phyloP scores from a whole-genome alignment of 257 asterid genomes.

The Thymus mandschuricus region DNA sequence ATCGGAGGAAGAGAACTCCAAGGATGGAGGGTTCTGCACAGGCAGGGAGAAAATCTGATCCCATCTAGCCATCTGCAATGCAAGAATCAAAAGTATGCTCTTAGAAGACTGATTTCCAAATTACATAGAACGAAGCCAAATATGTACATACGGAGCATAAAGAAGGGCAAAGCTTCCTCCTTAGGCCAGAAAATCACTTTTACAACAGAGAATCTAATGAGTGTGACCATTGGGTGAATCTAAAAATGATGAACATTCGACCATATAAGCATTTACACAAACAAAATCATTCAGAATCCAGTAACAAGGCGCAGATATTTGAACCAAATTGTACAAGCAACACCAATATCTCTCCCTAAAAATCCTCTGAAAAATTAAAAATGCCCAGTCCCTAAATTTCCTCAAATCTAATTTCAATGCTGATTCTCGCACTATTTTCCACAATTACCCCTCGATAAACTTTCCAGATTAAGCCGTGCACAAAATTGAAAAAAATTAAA shows the following conservation, averaged over 20 bases:
- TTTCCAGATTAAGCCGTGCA: background rate
- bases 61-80: constrained; percentile 96
- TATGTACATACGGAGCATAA: background rate
- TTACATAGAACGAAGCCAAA: background rate
- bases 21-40: constrained; percentile 83
- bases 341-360: constrained; percentile 4
- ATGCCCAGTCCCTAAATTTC: background rate
- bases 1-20: constrained; percentile 81
- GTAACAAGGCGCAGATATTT: background rate
- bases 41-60: constrained; percentile 93
- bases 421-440: background rate
- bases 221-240: no score
- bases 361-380: background rate
- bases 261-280: background rate
- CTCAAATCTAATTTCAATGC: background rate
- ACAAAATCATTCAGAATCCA: background rate
- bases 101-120: background rate
- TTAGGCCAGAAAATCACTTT: constrained; percentile 18
- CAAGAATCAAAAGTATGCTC: constrained; percentile 16
- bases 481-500: background rate
- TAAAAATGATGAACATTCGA: no score
- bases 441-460: background rate
- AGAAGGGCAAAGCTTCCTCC: background rate
- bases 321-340: background rate
- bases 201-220: background rate